phyloP scores from a whole-genome alignment of 192 early-diverging fungal species.

The Backusella circina region DNA sequence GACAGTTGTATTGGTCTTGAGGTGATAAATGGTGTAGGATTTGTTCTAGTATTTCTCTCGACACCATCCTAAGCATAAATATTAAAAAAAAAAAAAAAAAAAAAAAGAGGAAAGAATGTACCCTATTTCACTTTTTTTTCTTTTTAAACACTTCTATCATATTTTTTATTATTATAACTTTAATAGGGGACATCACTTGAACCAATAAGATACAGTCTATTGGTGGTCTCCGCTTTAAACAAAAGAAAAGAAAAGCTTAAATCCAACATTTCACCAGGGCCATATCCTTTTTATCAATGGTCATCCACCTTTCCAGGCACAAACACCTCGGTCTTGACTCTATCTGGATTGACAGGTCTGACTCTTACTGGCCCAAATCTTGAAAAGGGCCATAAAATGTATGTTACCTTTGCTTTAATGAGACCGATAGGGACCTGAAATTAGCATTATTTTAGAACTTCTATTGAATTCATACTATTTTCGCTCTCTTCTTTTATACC shows the following conservation, averaged over 20 bases:
- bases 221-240: not conserved
- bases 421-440: conserved; percentile 62
- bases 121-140: not conserved
- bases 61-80: not conserved
- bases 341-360: not conserved
- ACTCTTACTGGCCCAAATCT: conserved; percentile 50
- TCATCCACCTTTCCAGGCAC: not conserved
- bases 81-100: not conserved
- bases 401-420: conserved; percentile 51
- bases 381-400: conserved; percentile 65
- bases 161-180: not conserved
- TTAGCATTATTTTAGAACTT: not conserved
- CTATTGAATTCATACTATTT: not conserved
- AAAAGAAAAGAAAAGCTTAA: not conserved
- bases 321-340: not conserved
- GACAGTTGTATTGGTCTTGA: not conserved
- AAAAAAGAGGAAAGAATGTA: not conserved
- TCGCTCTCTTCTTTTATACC: conserved; percentile 33
- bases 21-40: not conserved
- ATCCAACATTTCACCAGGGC: not conserved
- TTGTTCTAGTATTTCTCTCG: not conserved
- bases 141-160: not conserved
- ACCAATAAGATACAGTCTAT: not conserved
- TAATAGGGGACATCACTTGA: not conserved
- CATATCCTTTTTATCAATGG: not conserved